These are phyloP conservation scores for Citrus sp. DNA, from an alignment of 345 rosid species.

Conservation along the genomic window DNA sequence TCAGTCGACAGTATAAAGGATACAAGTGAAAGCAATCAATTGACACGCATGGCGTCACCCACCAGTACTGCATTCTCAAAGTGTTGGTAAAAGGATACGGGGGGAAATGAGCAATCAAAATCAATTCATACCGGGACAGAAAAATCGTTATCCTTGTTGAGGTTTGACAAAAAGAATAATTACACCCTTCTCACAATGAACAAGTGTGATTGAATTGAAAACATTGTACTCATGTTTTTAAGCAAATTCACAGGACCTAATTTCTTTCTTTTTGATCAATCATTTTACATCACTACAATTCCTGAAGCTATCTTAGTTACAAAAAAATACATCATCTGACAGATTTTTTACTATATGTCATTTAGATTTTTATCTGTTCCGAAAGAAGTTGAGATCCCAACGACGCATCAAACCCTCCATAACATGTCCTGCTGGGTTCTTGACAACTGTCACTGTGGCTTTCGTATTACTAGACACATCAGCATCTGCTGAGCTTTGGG, in stretches of 20 bases:
- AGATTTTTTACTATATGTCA: conserved; percentile 1
- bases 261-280: conserved; percentile 11
- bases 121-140: neutral
- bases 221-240: neutral
- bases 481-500: conserved; percentile 34
- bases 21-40: no score
- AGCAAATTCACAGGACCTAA: conserved; percentile 20
- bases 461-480: conserved; percentile 72
- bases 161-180: conserved; percentile 10
- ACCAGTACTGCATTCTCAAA: neutral
- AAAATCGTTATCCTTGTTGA: neutral
- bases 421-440: conserved; percentile 57
- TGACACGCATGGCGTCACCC: neutral
- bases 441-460: conserved; percentile 71
- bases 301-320: conserved; percentile 43
- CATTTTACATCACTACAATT: conserved; percentile 30
- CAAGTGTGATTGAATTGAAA: neutral
- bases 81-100: neutral
- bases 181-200: conserved; percentile 2
- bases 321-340: conserved; percentile 26
- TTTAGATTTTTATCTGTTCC: conserved; percentile 39
- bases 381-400: conserved; percentile 80
- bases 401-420: conserved; percentile 84
- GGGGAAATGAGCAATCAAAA: neutral
- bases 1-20: no score